Percentiles rank a stretch among this genome's conserved stretches.
These are phyloP conservation scores for Eleusine coracana DNA, from an alignment of 176 grass and related monocot species.

Conservation along the genomic window DNA sequence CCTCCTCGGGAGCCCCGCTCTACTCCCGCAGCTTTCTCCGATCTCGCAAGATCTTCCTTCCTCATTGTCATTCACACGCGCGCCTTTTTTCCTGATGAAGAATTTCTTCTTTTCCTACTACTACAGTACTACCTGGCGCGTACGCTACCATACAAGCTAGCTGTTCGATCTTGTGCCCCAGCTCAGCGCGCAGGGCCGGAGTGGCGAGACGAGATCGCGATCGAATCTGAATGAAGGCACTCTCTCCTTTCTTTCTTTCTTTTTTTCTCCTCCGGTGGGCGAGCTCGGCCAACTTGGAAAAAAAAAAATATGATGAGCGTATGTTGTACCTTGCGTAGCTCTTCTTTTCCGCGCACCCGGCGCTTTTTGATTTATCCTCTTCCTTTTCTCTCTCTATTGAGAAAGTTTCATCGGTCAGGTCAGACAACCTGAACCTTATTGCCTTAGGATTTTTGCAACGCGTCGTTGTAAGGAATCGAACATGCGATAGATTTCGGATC, in stretches of 20 bases:
- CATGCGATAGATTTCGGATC: background rate
- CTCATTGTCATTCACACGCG: too few relatives aligned
- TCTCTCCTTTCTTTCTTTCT: too few relatives aligned
- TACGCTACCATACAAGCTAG: background rate
- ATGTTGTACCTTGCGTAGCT: conserved; percentile 31
- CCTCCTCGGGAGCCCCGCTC: conserved; percentile 26
- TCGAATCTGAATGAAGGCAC: conserved; percentile 33
- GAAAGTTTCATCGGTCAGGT: background rate
- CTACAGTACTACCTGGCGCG: background rate
- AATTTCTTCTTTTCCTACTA: too few relatives aligned
- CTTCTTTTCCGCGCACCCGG: background rate
- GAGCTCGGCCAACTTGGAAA: conserved; percentile 35
- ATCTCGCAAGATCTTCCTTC: conserved; percentile 44
- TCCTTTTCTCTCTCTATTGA: background rate
- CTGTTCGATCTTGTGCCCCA: background rate
- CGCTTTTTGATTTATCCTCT: background rate
- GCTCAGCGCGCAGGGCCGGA: background rate
- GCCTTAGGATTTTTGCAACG: background rate
- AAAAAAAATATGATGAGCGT: background rate
- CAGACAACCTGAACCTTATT: background rate
- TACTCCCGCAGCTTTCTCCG: conserved; percentile 31
- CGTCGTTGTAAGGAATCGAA: background rate
- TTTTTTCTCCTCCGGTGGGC: background rate
- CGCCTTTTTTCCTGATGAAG: background rate
- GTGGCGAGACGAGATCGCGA: conserved; percentile 25